Conservation (phyloP, 2,329 filamentous ascomycete genomes). For the Cordyceps farinosa region DNA sequence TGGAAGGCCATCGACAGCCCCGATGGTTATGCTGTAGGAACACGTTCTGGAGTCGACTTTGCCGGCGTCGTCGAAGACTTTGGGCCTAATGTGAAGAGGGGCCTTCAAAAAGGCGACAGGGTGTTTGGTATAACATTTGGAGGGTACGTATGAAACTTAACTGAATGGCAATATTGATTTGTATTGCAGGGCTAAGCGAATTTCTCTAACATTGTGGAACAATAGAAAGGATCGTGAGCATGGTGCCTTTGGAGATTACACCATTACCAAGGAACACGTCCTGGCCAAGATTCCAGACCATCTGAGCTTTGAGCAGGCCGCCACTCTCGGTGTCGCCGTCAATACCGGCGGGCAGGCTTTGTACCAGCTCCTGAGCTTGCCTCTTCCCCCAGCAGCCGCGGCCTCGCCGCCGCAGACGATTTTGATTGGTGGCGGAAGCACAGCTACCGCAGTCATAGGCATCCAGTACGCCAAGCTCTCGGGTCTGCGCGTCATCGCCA, state of each 20-base stretch:
- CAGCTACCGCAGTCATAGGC: constrained; percentile 52
- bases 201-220: neutral
- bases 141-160: constrained; percentile 10
- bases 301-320: constrained; percentile 45
- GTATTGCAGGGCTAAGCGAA: too few species aligned
- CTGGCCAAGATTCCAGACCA: constrained; percentile 43
- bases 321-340: constrained; percentile 39
- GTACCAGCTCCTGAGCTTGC: constrained; percentile 43
- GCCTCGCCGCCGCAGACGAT: constrained; percentile 30
- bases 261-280: constrained; percentile 37
- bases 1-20: constrained; percentile 31
- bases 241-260: constrained; percentile 42
- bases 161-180: neutral
- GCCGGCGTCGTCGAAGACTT: constrained; percentile 45
- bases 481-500: constrained; percentile 39
- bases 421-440: constrained; percentile 48
- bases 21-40: constrained; percentile 32
- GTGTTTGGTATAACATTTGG: constrained; percentile 41
- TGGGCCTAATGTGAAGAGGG: constrained; percentile 39
- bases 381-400: constrained; percentile 42
- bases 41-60: constrained; percentile 33
- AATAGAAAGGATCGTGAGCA: constrained; percentile 32
- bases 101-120: constrained; percentile 46
- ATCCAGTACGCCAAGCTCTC: constrained; percentile 42
- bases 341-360: constrained; percentile 45